Conservation (phyloP, 2,329 filamentous ascomycete species). For the Colletotrichum chrysophilum region DNA sequence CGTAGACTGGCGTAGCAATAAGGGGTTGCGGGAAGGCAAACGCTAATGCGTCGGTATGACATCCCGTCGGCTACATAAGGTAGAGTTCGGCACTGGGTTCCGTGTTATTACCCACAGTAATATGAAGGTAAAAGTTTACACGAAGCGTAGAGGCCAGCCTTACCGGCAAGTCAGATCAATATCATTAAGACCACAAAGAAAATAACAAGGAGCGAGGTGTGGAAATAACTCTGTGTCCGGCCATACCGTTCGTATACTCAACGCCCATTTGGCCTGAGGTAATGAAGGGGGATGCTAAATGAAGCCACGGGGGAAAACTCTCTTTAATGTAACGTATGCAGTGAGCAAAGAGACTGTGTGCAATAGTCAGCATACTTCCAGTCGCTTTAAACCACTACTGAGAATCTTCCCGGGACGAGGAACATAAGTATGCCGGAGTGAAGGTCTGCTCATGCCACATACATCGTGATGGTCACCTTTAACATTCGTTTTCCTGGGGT, state of each 20-base stretch:
- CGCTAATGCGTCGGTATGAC: background rate
- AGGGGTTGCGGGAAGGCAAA: background rate
- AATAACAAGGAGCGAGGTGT: background rate
- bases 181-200: background rate
- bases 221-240: background rate
- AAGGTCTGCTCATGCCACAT: background rate
- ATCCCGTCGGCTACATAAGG: background rate
- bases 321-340: background rate
- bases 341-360: background rate
- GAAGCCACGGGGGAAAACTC: background rate
- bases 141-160: background rate
- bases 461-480: background rate
- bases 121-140: background rate
- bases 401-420: background rate
- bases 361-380: background rate
- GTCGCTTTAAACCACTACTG: background rate
- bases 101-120: background rate
- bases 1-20: background rate
- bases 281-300: background rate
- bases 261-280: background rate
- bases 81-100: background rate
- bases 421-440: background rate
- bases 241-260: background rate
- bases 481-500: background rate
- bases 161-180: background rate